phyloP scores from a whole-genome alignment of 1,139 yeast species.

The Taphrina betulina region DNA sequence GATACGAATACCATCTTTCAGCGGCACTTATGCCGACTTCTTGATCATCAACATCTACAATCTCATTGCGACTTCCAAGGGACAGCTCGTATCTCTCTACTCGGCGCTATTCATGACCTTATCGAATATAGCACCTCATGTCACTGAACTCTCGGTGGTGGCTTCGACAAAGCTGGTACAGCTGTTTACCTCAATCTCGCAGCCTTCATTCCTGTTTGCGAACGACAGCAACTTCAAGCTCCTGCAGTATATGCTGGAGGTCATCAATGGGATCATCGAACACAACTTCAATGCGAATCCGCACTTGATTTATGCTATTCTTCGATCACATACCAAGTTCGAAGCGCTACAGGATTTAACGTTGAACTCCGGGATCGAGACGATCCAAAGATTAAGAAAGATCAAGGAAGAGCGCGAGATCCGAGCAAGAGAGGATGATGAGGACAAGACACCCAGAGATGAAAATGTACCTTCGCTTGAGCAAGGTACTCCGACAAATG shows the following conservation, averaged over 20 bases:
- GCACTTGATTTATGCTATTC: conserved; percentile 42
- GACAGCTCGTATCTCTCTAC: conserved; percentile 37
- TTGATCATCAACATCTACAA: conserved; percentile 40
- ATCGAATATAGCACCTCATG: conserved; percentile 44
- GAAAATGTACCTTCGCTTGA: neutral
- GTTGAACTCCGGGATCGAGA: conserved; percentile 38
- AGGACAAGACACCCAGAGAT: neutral
- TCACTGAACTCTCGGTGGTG: conserved; percentile 52
- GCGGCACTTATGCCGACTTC: conserved; percentile 45
- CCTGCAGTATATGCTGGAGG: conserved; percentile 46
- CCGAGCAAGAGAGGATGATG: neutral
- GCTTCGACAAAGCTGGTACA: conserved; percentile 60
- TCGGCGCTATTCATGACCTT: conserved; percentile 44
- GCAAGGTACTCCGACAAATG: neutral
- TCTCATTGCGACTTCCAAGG: conserved; percentile 39
- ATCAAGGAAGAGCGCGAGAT: conserved; percentile 9
- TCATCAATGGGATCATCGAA: conserved; percentile 41
- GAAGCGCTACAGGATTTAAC: conserved; percentile 38
- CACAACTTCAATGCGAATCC: conserved; percentile 42
- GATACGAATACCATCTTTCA: conserved; percentile 42
- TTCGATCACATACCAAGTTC: conserved; percentile 41
- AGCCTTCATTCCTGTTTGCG: conserved; percentile 49
- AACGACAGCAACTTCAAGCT: conserved; percentile 56
- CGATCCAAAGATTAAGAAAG: conserved; percentile 19
- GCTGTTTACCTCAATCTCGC: conserved; percentile 52